These are phyloP conservation scores for Noccaea caerulescens DNA, from an alignment of 345 rosid species.

Conservation along the genomic window DNA sequence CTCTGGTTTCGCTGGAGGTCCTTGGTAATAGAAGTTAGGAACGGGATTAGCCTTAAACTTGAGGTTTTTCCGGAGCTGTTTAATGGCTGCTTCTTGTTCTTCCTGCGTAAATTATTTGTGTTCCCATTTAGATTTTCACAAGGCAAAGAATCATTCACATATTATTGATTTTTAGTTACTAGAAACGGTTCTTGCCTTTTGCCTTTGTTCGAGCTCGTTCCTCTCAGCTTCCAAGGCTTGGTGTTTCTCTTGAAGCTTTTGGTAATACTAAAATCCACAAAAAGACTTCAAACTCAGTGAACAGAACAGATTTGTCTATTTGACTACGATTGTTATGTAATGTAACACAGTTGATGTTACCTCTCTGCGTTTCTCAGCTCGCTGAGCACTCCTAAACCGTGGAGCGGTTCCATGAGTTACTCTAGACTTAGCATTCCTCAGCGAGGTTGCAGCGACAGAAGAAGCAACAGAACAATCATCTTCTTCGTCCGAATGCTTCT, in stretches of 20 bases:
- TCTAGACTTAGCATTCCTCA: slow-evolving; percentile 56
- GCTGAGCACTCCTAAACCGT: slow-evolving; percentile 65
- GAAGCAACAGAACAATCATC: slow-evolving; percentile 79
- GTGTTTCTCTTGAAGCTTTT: slow-evolving; percentile 85
- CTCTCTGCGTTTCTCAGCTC: slow-evolving; percentile 96
- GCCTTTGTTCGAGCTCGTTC: slow-evolving; percentile 68
- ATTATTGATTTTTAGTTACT: not conserved
- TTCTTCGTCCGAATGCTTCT: slow-evolving; percentile 73
- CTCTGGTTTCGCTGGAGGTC: slow-evolving; percentile 77
- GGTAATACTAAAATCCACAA: slow-evolving; percentile 61
- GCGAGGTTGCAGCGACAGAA: slow-evolving; percentile 49
- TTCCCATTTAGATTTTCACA: not conserved
- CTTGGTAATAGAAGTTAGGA: slow-evolving; percentile 85
- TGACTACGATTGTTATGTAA: slow-evolving; percentile 6
- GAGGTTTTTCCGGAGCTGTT: slow-evolving; percentile 78
- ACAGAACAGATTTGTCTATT: slow-evolving; percentile 9
- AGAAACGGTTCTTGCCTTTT: slow-evolving; percentile 29
- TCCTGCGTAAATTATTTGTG: slow-evolving; percentile 50
- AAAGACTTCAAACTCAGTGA: not conserved
- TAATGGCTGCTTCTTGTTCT: slow-evolving; percentile 92
- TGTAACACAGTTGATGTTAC: slow-evolving; percentile 41
- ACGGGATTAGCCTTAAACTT: slow-evolving; percentile 84
- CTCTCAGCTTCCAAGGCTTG: slow-evolving; percentile 81
- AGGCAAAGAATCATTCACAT: not conserved
- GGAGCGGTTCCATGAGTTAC: slow-evolving; percentile 91